Evolutionary conservation across 805 yeast genomes (phyloP), one percentile per base, ranked within the genome.

Genomic region (Yamadazyma sp.): DNA sequence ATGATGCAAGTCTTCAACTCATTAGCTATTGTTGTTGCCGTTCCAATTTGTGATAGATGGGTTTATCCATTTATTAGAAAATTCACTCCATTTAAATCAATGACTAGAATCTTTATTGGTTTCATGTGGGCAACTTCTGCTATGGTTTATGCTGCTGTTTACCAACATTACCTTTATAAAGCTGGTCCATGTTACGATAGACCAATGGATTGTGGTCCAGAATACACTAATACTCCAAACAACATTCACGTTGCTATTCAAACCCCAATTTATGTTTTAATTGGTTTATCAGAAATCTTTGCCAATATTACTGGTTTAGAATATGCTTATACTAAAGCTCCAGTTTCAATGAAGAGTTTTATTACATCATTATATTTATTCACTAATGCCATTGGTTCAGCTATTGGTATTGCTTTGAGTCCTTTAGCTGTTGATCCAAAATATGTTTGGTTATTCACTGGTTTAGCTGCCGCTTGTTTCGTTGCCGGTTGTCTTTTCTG

Each of bases 291-390:
- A 12, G 94, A 85, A 60, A 83, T 84, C 45, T 74, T 85, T 48
- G 88, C 89, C 21, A 80, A 85, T 35, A 76, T 83, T 49, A 83
- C 93, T 15, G 93, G 91, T 49, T 73, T 82, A 48, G 93, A 85
- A 63, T 83, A 82, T 53, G 94, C 94, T 13, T 85, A 82, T 63
- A 78, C 88, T 18, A 81, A 84, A 64, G 91, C 93, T 5, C 93
- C 93, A 27, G 71, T 70, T 7, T 62, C 73, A 32, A 78, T 78
- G 84, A 77, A 76, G 57, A 73, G 82, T 11, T 73, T 78, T 52
- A 72, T 78, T 49, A 77, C 78, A 79, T 70, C 81, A 11, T 43
- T 78, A 33, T 83, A 80, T 67, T 68, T 85, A 51, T 62, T 84
- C 38, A 82, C 84, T 27, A 79, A 70, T 46, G 93, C 94, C n/a